These are phyloP conservation scores for Podospora sp. DNA, from an alignment of 495 filamentous ascomycete genomes.

Conservation along the genomic window DNA sequence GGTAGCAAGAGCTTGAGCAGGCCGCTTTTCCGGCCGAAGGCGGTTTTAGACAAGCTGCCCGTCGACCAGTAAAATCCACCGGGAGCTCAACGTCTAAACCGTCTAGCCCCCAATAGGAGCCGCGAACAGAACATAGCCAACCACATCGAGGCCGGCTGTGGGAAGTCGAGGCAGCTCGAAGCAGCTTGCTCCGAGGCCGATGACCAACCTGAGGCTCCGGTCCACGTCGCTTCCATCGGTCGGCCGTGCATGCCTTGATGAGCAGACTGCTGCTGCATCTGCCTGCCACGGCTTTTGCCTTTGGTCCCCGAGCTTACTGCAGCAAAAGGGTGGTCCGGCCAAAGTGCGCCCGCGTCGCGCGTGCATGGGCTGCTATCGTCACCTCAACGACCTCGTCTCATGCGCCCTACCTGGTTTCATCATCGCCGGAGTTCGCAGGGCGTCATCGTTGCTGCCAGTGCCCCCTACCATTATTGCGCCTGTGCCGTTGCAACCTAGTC, in stretches of 20 bases:
- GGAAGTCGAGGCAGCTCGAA: constrained; percentile 17
- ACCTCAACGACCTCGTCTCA: constrained; percentile 14
- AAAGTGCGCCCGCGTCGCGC: background rate
- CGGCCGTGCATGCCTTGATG: constrained; percentile 3
- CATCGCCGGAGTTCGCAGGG: constrained; percentile 9
- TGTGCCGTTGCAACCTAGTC: constrained; percentile 26
- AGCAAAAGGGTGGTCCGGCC: background rate
- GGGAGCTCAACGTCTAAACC: constrained; percentile 21
- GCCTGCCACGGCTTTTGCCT: constrained; percentile 18
- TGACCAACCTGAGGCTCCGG: constrained; percentile 13
- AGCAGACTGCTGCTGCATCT: constrained; percentile 12
- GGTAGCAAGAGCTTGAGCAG: constrained; percentile 5
- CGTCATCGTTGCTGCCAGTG: constrained; percentile 1
- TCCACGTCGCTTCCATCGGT: background rate
- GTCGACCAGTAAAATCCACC: constrained; percentile 30
- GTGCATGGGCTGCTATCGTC: background rate
- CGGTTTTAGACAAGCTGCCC: constrained; percentile 28
- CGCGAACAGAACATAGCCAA: constrained; percentile 25
- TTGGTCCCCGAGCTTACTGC: constrained; percentile 17
- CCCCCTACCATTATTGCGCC: constrained; percentile 17
- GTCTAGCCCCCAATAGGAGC: constrained; percentile 24
- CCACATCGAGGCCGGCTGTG: constrained; percentile 19
- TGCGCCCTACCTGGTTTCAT: constrained; percentile 22
- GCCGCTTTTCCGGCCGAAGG: constrained; percentile 18
- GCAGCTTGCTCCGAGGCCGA: constrained; percentile 20